These are phyloP conservation scores for Cucurbita ficifolia DNA, from an alignment of 306 rosid species.

Conservation along the genomic window DNA sequence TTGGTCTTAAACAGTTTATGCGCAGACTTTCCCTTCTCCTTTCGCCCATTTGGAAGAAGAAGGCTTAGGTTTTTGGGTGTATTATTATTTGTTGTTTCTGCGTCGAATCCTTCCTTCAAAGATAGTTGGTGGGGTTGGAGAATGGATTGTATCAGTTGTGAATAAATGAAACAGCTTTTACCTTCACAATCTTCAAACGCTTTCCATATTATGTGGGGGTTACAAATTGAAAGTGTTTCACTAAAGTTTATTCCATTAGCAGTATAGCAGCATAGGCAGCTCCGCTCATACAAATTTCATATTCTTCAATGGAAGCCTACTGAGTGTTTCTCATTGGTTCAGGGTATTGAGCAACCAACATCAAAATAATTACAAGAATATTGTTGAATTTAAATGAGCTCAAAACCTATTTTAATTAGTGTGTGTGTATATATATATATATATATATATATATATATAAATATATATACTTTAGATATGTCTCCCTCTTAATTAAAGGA, in stretches of 20 bases:
- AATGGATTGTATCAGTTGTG: neutral
- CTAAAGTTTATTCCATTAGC: neutral
- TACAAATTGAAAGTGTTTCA: neutral
- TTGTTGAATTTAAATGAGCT: no score
- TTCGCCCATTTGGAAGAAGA: slow-evolving; percentile 4
- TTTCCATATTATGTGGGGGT: neutral
- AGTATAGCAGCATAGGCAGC: no score
- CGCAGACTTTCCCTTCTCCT: slow-evolving; percentile 5
- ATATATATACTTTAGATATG: no score
- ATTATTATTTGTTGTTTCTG: neutral
- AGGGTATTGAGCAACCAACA: no score
- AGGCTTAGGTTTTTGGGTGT: neutral
- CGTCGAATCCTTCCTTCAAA: neutral
- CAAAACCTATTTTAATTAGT: no score
- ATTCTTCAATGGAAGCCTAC: neutral
- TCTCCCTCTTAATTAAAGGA: neutral
- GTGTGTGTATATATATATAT: no score
- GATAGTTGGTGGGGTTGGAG: slow-evolving; percentile 6
- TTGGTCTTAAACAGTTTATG: slow-evolving; percentile 21
- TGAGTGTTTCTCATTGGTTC: neutral
- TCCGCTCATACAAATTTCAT: no score
- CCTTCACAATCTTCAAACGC: neutral
- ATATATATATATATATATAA: no score
- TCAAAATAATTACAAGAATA: no score
- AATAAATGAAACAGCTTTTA: neutral